Evolutionary conservation across 2,329 filamentous ascomycete genomes (phyloP).

Genomic region (Verticillium isaacii): DNA sequence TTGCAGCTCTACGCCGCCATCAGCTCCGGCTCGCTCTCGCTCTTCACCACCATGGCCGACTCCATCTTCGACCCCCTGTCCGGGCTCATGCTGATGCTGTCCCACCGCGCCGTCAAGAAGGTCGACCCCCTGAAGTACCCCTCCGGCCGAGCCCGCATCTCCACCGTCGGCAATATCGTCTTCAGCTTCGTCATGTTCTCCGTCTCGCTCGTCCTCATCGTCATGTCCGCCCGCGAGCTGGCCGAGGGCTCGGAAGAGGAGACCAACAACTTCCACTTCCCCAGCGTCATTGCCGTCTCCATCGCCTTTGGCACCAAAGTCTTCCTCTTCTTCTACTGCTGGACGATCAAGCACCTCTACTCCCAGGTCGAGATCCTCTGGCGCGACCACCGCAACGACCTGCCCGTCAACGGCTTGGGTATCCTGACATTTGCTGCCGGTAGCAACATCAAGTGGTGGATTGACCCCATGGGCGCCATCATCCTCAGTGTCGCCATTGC

Average conservation of each 20-base stretch:
- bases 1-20: constrained; percentile 88
- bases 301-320: constrained; percentile 85
- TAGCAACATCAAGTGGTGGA: constrained; percentile 85
- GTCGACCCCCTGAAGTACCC: constrained; percentile 86
- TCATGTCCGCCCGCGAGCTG: constrained; percentile 75
- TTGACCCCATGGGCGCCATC: constrained; percentile 90
- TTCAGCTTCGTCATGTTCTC: constrained; percentile 96
- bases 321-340: constrained; percentile 83
- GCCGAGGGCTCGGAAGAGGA: constrained; percentile 38
- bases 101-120: constrained; percentile 79
- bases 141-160: constrained; percentile 86
- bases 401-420: constrained; percentile 94
- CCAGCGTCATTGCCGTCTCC: constrained; percentile 78
- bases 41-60: constrained; percentile 98
- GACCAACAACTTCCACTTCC: constrained; percentile 67
- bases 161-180: constrained; percentile 91
- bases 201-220: constrained; percentile 88
- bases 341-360: constrained; percentile 84
- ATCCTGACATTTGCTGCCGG: constrained; percentile 89
- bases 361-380: constrained; percentile 87
- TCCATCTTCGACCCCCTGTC: constrained; percentile 88
- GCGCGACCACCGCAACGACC: constrained; percentile 95
- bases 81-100: constrained; percentile 82
- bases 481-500: constrained; percentile 75
- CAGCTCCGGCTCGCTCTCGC: constrained; percentile 81